phyloP scores from a whole-genome alignment of 192 early-diverging fungal genomes.

The Rhizophagus prolifer region DNA sequence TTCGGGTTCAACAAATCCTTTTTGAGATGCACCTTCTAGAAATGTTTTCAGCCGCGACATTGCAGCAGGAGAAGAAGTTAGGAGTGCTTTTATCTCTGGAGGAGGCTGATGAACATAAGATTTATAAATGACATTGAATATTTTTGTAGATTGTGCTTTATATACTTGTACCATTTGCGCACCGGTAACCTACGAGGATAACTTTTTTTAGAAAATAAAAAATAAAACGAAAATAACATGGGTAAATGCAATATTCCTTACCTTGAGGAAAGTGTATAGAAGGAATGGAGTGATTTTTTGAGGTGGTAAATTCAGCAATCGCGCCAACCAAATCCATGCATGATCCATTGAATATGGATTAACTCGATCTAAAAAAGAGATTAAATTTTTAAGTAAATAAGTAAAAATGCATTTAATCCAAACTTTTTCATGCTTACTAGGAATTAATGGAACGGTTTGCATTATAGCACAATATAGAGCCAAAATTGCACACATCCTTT shows the following conservation, averaged over 20 bases:
- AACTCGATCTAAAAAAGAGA: background rate
- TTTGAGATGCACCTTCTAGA: background rate
- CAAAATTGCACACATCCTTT: constrained; percentile 65
- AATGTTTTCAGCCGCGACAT: constrained; percentile 21
- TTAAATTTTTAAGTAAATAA: background rate
- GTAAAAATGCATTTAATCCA: background rate
- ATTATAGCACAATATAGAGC: constrained; percentile 69
- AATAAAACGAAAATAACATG: background rate
- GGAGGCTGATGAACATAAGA: background rate
- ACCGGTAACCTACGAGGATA: background rate
- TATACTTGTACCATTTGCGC: background rate
- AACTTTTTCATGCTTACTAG: constrained; percentile 10
- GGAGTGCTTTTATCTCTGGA: background rate
- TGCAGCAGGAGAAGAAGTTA: background rate
- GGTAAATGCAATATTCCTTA: background rate
- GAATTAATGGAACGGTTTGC: constrained; percentile 49
- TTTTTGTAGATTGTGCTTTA: background rate
- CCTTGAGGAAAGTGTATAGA: constrained; percentile 12
- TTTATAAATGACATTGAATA: background rate
- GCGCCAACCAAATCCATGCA: constrained; percentile 73
- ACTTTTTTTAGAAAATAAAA: background rate
- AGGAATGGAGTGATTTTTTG: constrained; percentile 59
- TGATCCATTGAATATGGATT: constrained; percentile 54
- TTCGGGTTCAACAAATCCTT: constrained; percentile 8
- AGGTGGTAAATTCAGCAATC: constrained; percentile 67